Evolutionary conservation across 805 yeast genomes (phyloP), one percentile per base, ranked within the genome.

Genomic region (Metschnikowia drakensbergensis): DNA sequence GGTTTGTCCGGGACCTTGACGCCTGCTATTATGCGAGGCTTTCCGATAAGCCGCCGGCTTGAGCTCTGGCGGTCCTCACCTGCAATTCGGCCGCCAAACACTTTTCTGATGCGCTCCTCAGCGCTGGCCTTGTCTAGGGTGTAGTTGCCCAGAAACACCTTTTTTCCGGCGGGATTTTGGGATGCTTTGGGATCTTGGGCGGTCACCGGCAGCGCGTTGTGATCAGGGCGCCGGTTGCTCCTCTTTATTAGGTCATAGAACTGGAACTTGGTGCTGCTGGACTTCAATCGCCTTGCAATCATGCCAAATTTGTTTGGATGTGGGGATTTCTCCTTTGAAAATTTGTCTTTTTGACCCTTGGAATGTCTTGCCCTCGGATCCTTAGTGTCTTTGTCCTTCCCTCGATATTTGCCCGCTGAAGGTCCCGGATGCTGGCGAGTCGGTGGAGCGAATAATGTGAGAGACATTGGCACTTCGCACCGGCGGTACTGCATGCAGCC

Each of bases 1-100:
- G 99, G 98, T 61, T 76, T 79, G n/a, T 79, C 81, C 3, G 97
- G 96, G 0, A 92, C 96, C 6, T 62, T 64, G 0, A 94, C 72
- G 0, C 97, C 97, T 0, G 67, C 75, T 5, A 73, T 67, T 8
- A 59, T 52, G 34, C 60, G 59, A 0, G 76, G 68, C 41, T 72
- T 64, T 4, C 75, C 75, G 49, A 71, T 50, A 8, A 56, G 49
- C 10, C 67, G 49, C 46, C 76, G 55, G 54, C 73, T 66, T 1
- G 76, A 68, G 11, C 74, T 63, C 32, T 59, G 57, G 6, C 81
- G 69, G 4, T 69, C 67, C 22, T 76, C 81, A 4, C 85, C 86
- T 50, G 74, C 75, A 31, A 80, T 61, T 46, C 84, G 64, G 0
- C 81, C 81, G 0, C 86, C 86, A 63, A 82, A 82, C 1, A 81